A percentile compares a stretch with the other conserved stretches of the same genome.
These are phyloP conservation scores for Lasiosphaeriaceae sp. DNA, from an alignment of 495 filamentous ascomycete species.

Conservation along the genomic window DNA sequence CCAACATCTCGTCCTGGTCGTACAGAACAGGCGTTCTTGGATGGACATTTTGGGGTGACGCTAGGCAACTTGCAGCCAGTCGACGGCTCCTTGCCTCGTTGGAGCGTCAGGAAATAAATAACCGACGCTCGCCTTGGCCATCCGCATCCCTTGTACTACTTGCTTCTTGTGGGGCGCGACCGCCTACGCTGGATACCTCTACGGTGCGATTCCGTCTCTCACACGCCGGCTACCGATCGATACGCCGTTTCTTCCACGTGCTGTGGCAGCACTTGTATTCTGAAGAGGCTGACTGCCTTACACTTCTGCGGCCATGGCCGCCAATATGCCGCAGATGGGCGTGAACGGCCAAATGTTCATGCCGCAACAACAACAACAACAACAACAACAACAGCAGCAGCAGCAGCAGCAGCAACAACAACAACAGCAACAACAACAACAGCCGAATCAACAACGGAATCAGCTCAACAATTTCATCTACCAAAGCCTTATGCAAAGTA, in stretches of 20 bases:
- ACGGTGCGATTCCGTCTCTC: not conserved
- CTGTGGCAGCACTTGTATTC: not conserved
- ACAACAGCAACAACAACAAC: constrained; percentile 19
- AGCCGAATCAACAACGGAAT: not conserved
- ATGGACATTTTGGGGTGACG: constrained; percentile 25
- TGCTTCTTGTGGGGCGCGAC: not conserved
- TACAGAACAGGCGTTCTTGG: constrained; percentile 9
- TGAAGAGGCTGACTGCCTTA: constrained; percentile 14
- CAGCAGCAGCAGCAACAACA: constrained; percentile 24
- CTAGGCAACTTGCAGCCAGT: constrained; percentile 26
- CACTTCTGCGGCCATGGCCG: constrained; percentile 44
- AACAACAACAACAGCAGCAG: constrained; percentile 22
- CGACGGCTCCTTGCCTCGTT: constrained; percentile 21
- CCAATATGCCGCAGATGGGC: constrained; percentile 44
- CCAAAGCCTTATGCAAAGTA: not conserved
- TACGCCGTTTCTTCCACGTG: not conserved
- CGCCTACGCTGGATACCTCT: not conserved
- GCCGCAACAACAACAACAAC: constrained; percentile 27
- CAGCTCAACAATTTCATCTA: not conserved
- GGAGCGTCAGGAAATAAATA: not conserved
- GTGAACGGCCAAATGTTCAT: constrained; percentile 32
- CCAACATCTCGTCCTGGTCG: not conserved
- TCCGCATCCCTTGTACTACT: not conserved
- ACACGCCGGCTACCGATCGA: not conserved
- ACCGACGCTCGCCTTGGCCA: not conserved